Evolutionary conservation across 2,329 filamentous ascomycete genomes (phyloP), one percentile per base, ranked within the genome.

Genomic region (Pyrenochaeta sp.): DNA sequence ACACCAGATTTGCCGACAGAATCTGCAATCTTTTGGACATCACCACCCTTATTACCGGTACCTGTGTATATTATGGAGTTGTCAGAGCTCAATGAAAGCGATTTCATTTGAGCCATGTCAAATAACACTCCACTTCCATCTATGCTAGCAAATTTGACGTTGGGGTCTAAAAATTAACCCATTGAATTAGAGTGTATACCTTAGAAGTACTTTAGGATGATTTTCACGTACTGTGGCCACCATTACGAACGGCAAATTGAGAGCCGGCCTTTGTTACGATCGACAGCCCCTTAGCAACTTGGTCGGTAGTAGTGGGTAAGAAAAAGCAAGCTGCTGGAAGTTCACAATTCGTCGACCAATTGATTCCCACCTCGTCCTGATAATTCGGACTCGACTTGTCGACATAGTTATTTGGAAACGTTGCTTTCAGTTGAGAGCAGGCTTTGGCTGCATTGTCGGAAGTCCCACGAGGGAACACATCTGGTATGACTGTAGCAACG

Each of bases 291-390:
- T 46, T 46, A 9, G 44, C 31, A 4, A 46, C 44, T 32, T 36
- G 36, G 27, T 36, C 44, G 18, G 44, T 46, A 32, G 10, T 37
- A 12, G 44, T 37, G 12, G 44, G 44, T 7, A 15, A 29, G 14
- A 46, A 46, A 32, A 46, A 46, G 21, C 44, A 46, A 27, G 44
- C 44, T 15, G 44, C 44, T 29, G 44, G 44, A 11, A 46, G 44
- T 20, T 32, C 27, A 20, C 44, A 46, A n/a, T 31, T 46, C 6
- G 44, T 46, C 5, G 44, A 46, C 44, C 44, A 46, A 30, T 46
- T 46, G 20, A 46, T 11, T 6, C 29, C 44, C 9, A 32, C 21
- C 23, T 46, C 44, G 9, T 31, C 1, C 21, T 20, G 27, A 32
- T 46, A 46, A 17, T 46, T 46, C 17, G 44, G 23, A 21, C 44